A percentile compares a stretch with the other conserved stretches of the same genome.
Evolutionary conservation across 768 basidiomycete species (phyloP).

Genomic region (Amanita phalloides): DNA sequence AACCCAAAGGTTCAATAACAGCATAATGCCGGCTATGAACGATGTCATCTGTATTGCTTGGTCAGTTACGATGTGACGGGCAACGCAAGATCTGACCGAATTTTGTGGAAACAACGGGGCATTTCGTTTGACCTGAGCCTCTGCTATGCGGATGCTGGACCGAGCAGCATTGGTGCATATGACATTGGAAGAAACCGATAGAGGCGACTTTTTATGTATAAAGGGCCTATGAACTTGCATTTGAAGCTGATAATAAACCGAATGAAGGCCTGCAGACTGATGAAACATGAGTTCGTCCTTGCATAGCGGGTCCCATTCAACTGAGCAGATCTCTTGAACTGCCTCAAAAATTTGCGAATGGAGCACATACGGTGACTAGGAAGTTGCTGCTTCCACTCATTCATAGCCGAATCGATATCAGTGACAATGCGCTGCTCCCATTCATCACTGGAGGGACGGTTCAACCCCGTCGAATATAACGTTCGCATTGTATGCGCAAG

Average conservation of each 20-base stretch:
- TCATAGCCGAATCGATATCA: conserved; percentile 50
- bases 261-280: conserved; percentile 41
- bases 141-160: conserved; percentile 58
- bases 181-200: conserved; percentile 47
- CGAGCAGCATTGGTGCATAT: conserved; percentile 69
- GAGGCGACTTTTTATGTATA: conserved; percentile 30
- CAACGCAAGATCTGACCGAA: conserved; percentile 15
- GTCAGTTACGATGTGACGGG: background rate
- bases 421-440: conserved; percentile 47
- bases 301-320: conserved; percentile 27
- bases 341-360: background rate
- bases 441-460: conserved; percentile 37
- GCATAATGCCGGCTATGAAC: conserved; percentile 33
- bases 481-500: conserved; percentile 52
- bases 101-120: conserved; percentile 19
- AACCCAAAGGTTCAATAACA: conserved; percentile 48
- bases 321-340: conserved; percentile 10
- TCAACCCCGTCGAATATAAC: conserved; percentile 32
- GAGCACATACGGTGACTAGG: conserved; percentile 40
- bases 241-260: conserved; percentile 37
- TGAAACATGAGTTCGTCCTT: conserved; percentile 26
- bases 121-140: conserved; percentile 33
- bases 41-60: conserved; percentile 17
- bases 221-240: conserved; percentile 68
- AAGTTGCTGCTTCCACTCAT: conserved; percentile 50